phyloP scores from a whole-genome alignment of 441 rosid genomes.

The Corymbia citriodora region DNA sequence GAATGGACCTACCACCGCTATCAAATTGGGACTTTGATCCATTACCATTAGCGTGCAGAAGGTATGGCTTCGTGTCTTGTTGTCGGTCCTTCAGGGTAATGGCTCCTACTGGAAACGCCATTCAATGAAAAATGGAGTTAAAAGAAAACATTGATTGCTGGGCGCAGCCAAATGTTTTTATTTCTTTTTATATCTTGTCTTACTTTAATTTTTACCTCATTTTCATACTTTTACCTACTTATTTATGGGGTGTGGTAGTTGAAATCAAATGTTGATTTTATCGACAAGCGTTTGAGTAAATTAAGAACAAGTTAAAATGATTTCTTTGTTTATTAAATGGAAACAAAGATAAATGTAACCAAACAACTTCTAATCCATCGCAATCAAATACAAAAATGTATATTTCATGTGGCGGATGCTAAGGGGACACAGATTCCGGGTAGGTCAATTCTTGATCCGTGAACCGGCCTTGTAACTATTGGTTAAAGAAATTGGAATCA shows the following conservation, averaged over 20 bases:
- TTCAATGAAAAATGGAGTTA: background rate
- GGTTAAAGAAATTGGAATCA: background rate
- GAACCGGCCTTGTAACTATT: background rate
- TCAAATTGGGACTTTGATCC: background rate
- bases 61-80: background rate
- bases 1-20: background rate
- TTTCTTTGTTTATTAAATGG: background rate
- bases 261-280: too few species aligned
- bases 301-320: background rate
- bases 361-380: background rate
- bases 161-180: background rate
- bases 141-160: background rate
- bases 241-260: too few species aligned
- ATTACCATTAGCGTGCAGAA: background rate
- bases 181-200: too few species aligned
- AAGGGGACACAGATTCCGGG: rapidly evolving
- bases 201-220: too few species aligned
- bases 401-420: background rate
- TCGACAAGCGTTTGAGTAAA: background rate
- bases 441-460: rapidly evolving
- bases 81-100: background rate
- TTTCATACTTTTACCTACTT: too few species aligned
- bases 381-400: background rate
- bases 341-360: background rate
- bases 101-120: background rate